Conservation (phyloP, 805 yeast genomes). For the Hanseniaspora hatyaiensis region DNA sequence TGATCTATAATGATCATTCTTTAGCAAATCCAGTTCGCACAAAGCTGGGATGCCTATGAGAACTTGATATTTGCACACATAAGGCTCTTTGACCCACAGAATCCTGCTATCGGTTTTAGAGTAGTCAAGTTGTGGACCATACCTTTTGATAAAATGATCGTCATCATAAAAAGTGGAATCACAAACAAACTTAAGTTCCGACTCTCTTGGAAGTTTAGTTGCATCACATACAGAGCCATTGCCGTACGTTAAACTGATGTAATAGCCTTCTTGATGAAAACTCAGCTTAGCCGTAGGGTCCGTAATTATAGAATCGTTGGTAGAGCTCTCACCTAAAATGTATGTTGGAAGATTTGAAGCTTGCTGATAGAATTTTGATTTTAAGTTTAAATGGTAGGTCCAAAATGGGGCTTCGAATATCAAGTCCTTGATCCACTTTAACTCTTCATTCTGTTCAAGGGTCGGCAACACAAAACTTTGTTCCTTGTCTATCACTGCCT, state of each 20-base stretch:
- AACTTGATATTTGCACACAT: constrained; percentile 48
- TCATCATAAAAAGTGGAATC: constrained; percentile 28
- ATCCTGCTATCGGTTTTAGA: constrained; percentile 17
- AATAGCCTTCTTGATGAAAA: constrained; percentile 29
- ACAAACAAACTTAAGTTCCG: constrained; percentile 50
- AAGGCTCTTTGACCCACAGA: constrained; percentile 40
- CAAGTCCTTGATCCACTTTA: no score
- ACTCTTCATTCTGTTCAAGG: no score
- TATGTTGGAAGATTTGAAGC: background rate
- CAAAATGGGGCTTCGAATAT: no score
- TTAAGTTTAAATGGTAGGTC: background rate
- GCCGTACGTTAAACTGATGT: constrained; percentile 30
- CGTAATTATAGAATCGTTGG: background rate
- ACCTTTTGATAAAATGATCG: constrained; percentile 22
- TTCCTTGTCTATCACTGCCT: no score
- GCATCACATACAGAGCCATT: constrained; percentile 52
- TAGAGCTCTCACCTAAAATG: background rate
- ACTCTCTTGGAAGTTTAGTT: constrained; percentile 40
- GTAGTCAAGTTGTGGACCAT: constrained; percentile 15
- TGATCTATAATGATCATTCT: constrained; percentile 15
- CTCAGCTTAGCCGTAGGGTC: constrained; percentile 13
- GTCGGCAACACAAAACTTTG: no score
- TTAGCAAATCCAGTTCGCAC: constrained; percentile 32
- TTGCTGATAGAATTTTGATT: background rate
- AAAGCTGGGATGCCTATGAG: constrained; percentile 40